These are phyloP conservation scores for Circinella umbellata DNA, from an alignment of 371 early-diverging fungal genomes.

Conservation along the genomic window DNA sequence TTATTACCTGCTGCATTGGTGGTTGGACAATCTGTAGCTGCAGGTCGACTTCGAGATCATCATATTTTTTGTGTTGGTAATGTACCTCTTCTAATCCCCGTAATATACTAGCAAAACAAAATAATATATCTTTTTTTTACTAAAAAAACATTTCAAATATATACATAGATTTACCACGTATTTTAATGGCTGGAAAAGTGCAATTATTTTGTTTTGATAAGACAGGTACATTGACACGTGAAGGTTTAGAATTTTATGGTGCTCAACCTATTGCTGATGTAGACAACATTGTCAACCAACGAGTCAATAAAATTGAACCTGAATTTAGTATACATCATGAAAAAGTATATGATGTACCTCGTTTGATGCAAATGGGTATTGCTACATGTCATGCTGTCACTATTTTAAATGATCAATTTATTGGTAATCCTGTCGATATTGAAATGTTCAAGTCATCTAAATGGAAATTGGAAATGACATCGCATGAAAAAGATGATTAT, in stretches of 20 bases:
- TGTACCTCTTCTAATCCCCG: too few species aligned
- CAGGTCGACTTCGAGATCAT: slow-evolving; percentile 63
- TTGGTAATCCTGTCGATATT: slow-evolving; percentile 91
- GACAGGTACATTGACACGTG: slow-evolving; percentile 71
- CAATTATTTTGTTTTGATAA: slow-evolving; percentile 90
- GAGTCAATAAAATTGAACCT: not conserved
- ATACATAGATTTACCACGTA: slow-evolving; percentile 69
- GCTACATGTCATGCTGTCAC: slow-evolving; percentile 82
- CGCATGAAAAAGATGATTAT: not conserved
- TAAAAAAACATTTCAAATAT: too few species aligned
- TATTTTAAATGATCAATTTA: slow-evolving; percentile 59
- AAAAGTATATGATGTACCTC: slow-evolving; percentile 1
- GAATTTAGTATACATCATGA: not conserved
- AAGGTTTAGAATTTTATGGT: slow-evolving; percentile 66
- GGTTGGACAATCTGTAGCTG: slow-evolving; percentile 81
- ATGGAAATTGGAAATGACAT: slow-evolving; percentile 21
- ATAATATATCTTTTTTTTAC: too few species aligned
- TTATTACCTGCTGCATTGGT: slow-evolving; percentile 64
- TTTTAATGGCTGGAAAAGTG: slow-evolving; percentile 90
- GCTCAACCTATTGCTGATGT: slow-evolving; percentile 32
- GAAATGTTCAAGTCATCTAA: slow-evolving; percentile 74
- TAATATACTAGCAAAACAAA: too few species aligned
- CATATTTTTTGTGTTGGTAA: slow-evolving; percentile 68
- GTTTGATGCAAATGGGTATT: slow-evolving; percentile 46
- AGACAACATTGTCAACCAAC: slow-evolving; percentile 33